Conservation (phyloP, 176 grass and related monocot species). For the Phragmites australis region DNA sequence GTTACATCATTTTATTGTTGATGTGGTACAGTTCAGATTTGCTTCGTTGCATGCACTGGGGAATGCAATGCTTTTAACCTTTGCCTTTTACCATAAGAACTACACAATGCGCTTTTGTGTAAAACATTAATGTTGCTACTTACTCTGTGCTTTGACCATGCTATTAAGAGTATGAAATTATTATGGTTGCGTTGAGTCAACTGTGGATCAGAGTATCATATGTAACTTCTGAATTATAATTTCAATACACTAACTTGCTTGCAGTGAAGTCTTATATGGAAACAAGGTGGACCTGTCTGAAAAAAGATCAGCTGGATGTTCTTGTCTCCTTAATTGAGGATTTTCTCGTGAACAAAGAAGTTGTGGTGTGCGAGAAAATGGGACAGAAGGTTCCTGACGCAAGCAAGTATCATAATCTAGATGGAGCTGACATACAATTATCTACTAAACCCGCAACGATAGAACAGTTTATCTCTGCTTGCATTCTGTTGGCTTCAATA, state of each 20-base stretch:
- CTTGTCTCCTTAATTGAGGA: constrained; percentile 62
- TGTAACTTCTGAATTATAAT: constrained; percentile 7
- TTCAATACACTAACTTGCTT: constrained; percentile 42
- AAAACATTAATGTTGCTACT: not conserved
- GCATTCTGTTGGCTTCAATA: constrained; percentile 69
- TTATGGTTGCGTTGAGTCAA: not conserved
- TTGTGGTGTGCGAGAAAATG: constrained; percentile 53
- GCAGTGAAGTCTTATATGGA: constrained; percentile 64
- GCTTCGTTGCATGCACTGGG: not conserved
- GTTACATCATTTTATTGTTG: not conserved
- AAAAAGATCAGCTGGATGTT: constrained; percentile 47
- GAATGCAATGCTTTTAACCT: not conserved
- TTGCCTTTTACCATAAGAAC: not conserved
- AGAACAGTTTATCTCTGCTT: constrained; percentile 62
- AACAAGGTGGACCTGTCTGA: constrained; percentile 45
- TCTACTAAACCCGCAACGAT: constrained; percentile 44
- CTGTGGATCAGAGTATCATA: constrained; percentile 9
- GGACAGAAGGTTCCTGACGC: constrained; percentile 28
- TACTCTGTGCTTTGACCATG: constrained; percentile 3
- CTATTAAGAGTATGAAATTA: not conserved
- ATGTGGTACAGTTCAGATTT: constrained; percentile 17
- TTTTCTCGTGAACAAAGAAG: constrained; percentile 65
- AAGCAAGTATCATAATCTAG: constrained; percentile 17
- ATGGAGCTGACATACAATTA: constrained; percentile 42
- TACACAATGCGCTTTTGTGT: not conserved